These are phyloP conservation scores for Stylosanthes scabra DNA, from an alignment of 331 rosid species.

Conservation along the genomic window DNA sequence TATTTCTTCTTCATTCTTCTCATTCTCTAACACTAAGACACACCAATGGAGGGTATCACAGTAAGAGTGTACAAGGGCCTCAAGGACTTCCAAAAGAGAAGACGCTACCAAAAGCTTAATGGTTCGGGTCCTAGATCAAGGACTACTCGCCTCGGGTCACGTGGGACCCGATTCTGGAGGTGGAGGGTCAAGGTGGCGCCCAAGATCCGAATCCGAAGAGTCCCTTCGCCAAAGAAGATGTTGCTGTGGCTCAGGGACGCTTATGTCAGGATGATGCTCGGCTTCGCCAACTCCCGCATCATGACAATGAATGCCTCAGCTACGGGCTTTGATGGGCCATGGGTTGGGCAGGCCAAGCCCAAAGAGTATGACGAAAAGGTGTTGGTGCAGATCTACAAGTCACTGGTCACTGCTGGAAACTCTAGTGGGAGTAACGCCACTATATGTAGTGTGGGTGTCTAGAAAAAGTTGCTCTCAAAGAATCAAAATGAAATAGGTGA, in stretches of 20 bases:
- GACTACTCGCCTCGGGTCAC: slow-evolving; percentile 42
- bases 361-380: slow-evolving; percentile 88
- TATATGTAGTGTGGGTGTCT: too few relatives aligned
- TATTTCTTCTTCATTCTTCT: not conserved
- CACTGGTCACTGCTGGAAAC: slow-evolving; percentile 22
- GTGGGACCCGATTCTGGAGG: slow-evolving; percentile 57
- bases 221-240: slow-evolving; percentile 69
- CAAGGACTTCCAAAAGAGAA: slow-evolving; percentile 65
- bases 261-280: slow-evolving; percentile 76
- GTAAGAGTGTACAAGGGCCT: slow-evolving; percentile 50
- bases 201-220: slow-evolving; percentile 56
- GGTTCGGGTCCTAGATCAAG: slow-evolving; percentile 47
- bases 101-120: slow-evolving; percentile 52
- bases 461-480: too few relatives aligned
- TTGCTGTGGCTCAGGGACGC: slow-evolving; percentile 73
- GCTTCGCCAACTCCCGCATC: slow-evolving; percentile 68
- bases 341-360: slow-evolving; percentile 42
- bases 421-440: too few relatives aligned
- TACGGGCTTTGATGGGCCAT: slow-evolving; percentile 54
- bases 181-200: slow-evolving; percentile 65
- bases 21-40: not conserved
- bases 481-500: too few relatives aligned
- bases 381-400: slow-evolving; percentile 76
- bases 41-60: slow-evolving; percentile 63
- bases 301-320: slow-evolving; percentile 40